Evolutionary conservation across 768 basidiomycete genomes (phyloP), one percentile per base, ranked within the genome.

Genomic region (Dacryopinax primogenitus): DNA sequence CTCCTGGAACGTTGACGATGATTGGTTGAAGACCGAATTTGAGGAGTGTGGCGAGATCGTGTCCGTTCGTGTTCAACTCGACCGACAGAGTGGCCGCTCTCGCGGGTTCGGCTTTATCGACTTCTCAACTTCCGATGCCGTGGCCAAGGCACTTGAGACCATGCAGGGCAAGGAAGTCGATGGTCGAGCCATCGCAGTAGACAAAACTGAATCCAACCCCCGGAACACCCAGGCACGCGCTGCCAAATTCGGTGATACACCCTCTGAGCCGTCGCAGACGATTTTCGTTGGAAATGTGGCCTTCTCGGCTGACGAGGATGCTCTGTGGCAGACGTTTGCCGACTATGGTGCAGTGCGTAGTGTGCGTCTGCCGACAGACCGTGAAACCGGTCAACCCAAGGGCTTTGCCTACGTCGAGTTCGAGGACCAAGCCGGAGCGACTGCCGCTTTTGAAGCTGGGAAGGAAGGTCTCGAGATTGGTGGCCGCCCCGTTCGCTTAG

Each of bases 391-490:
- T 32, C 82, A 80, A 67, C 86, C 90, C 51, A 98, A 97, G 76
- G 96, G 96, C 71, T 98, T 95, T 76, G 96, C 86, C 23, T 98
- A 98, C 76, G 89, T 99, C 72, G 92, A 97, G 76, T 96, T 94
- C 76, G 83, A 86, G 69, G 86, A 87, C 70, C 71, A 91, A 37
- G 88, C 86, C 30, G 77, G 82, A 64, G 90, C 96, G 12, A 86
- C 86, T 77, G 86, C 85, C 73, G 95, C 95, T 1, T 83, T 85
- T 67, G 84, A 82, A 70, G 83, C 81, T 2, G 79, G 83, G 30
- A 80, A 82, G 11, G 9, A 13, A 39, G 89, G 90, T 33, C 75
- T 78, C 65, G 90, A 93, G 66, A 80, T 96, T 62, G 88, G 86
- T 33, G 95, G 95, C 3, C 84, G 96, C 63, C 70, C 76, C 32